A percentile compares a stretch with the other conserved stretches of the same genome.
phyloP scores from a whole-genome alignment of 164 flowering plant species.

The Warburgia ugandensis region DNA sequence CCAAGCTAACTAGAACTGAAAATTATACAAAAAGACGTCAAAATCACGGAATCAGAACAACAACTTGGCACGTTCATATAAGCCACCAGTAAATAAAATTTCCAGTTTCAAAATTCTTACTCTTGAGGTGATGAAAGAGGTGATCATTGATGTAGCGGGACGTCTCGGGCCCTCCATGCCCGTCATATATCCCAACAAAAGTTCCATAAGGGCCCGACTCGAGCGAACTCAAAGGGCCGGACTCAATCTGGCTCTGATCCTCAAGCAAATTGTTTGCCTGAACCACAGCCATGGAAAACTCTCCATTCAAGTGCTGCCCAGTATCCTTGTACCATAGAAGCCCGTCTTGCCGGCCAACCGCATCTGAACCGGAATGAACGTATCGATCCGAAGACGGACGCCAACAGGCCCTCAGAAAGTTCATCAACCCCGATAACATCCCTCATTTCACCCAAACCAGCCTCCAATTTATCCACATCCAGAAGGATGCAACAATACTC shows the following conservation, averaged over 20 bases:
- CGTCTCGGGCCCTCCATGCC: conserved; percentile 86
- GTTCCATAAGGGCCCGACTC: conserved; percentile 71
- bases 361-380: conserved; percentile 36
- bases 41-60: neutral
- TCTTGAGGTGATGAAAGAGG: conserved; percentile 62
- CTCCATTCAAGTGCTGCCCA: conserved; percentile 66
- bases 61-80: neutral
- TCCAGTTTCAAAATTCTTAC: conserved; percentile 29
- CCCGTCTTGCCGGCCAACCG: conserved; percentile 61
- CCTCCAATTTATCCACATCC: conserved; percentile 42
- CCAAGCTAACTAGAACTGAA: neutral
- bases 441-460: conserved; percentile 62
- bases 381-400: conserved; percentile 42
- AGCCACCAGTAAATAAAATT: neutral
- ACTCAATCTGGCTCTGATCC: conserved; percentile 79
- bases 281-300: conserved; percentile 78
- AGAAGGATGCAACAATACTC: conserved; percentile 9
- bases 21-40: neutral
- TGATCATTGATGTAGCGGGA: conserved; percentile 58
- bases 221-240: conserved; percentile 45
- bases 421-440: conserved; percentile 63
- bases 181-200: conserved; percentile 75
- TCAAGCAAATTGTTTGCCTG: conserved; percentile 74
- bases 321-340: conserved; percentile 72
- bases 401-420: conserved; percentile 56